Base-by-base conservation (phyloP, 768 basidiomycete genomes). In the Cystofilobasidium macerans region DNA sequence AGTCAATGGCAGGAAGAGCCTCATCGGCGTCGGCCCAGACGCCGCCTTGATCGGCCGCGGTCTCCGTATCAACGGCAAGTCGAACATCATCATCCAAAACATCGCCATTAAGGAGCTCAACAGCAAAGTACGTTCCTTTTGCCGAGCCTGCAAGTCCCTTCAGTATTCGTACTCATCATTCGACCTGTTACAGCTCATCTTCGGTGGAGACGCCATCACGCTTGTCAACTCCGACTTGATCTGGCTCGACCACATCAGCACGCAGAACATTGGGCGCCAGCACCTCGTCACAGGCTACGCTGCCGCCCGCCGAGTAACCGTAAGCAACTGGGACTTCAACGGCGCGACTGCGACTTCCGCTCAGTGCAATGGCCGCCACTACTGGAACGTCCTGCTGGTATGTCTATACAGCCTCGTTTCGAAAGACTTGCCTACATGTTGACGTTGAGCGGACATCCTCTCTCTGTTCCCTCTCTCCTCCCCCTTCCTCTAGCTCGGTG, bases 51-150 rank as follows among this genome's bases (percentile, higher is more conserved):
- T 14, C n/a, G 57, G 57, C 33, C 33, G 36, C 32, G 57, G 57
- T 12, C 16, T 58, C 32, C 33, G 22, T 7, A 58, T 40, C 33
- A 35, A 13, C 3, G 57, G 57, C n/a, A 22, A 4, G 7, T 20
- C 33, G 38, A 58, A 58, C 57, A 33, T 58, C 8, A 58, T 58
- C 57, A 58, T 58, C 57, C 57, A 40, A 33, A 58, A 58, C 38
- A 40, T 58, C 24, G 8, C 3, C 38, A 58, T 58, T 33, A 9
- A 30, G 32, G 38, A 35, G 6, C 57, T 58, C 32, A 58, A 58
- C 57, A 30, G 32, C 7, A 13, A 16, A 8, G 38, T n/a, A n/a
- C n/a, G n/a, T n/a, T n/a, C n/a, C n/a, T n/a, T n/a, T n/a, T n/a
- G n/a, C n/a, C n/a, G n/a, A n/a, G n/a, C n/a, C n/a, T n/a, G n/a